Evolutionary conservation across 140 eudicot species (phyloP), one percentile per base, ranked within the genome.

Genomic region (Bidens hawaiensis): DNA sequence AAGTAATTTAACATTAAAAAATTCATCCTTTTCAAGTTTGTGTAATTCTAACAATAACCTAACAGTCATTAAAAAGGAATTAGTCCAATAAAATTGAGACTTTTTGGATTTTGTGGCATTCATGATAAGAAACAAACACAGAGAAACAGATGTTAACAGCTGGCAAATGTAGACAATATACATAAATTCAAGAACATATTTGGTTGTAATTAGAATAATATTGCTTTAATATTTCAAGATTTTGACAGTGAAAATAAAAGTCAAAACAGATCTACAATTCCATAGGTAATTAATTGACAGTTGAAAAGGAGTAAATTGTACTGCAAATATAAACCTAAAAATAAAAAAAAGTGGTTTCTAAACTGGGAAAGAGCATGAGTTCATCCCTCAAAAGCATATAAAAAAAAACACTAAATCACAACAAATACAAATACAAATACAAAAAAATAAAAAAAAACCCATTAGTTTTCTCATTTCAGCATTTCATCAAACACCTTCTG

Each of bases 211-310:
- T 38, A 9, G 16, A 59, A 27, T 51, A 41, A 40, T 60, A 50
- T 50, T 12, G 12, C 55, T 50, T 50, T 21, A 53, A 50, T 27
- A 58, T 58, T 72, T 50, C 53, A 36, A 58, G 55, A 65, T 33
- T 62, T 27, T 60, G 19, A 58, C 50, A 8, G 42, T 36, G 34
- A 13, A 36, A 58, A 6, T 38, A 50, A 15, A 74, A 67, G 74
- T 60, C 79, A 67, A 70, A 69, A 64, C 65, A 74, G 79, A 74
- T 74, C 79, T 65, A 65, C 38, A 18, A 65, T 18, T 57, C 48
- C 62, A 47, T 40, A 66, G 46, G 52, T 52, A 65, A 30, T n/a
- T 36, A 38, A 38, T 9, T 30, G n/a, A n/a, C n/a, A n/a, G n/a
- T n/a, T n/a, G n/a, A n/a, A n/a, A n/a, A n/a, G n/a, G n/a, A n/a